Conservation (phyloP, 805 yeast genomes). For the Candida incommunis region DNA sequence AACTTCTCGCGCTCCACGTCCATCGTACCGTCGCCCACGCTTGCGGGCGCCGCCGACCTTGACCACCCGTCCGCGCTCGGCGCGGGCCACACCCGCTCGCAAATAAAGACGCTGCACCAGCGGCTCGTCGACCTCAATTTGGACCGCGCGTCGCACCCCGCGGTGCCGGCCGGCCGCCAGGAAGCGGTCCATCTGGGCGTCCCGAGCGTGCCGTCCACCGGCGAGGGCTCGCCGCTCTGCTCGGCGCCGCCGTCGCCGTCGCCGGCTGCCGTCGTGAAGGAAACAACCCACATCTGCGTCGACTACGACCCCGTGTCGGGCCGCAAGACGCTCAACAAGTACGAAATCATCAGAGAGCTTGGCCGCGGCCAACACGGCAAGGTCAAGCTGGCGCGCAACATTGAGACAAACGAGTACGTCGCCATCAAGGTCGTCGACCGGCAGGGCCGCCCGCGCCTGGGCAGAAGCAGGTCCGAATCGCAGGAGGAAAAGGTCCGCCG, state of each 20-base stretch:
- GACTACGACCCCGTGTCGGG: conserved; percentile 83
- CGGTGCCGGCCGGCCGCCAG: neutral
- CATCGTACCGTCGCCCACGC: neutral
- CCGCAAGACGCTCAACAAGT: conserved; percentile 72
- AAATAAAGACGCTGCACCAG: neutral
- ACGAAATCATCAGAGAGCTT: conserved; percentile 73
- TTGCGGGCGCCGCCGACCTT: neutral
- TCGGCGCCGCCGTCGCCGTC: neutral
- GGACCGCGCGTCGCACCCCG: neutral
- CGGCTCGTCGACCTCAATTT: neutral
- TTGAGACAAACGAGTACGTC: conserved; percentile 42
- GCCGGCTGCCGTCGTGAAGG: conserved; percentile 42
- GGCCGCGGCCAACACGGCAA: conserved; percentile 99
- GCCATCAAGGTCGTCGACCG: conserved; percentile 91
- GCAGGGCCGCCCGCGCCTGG: conserved; percentile 40
- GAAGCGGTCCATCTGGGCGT: too few species aligned
- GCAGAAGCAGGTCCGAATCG: conserved; percentile 29
- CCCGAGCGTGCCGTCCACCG: too few species aligned
- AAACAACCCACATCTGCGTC: conserved; percentile 62
- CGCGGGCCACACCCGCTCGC: neutral
- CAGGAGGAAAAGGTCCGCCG: conserved; percentile 66
- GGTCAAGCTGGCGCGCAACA: conserved; percentile 77
- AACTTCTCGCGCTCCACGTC: neutral
- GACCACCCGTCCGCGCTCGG: neutral
- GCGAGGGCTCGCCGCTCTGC: neutral